Evolutionary conservation across 768 basidiomycete genomes (phyloP).

Genomic region (Pholiota conissans): DNA sequence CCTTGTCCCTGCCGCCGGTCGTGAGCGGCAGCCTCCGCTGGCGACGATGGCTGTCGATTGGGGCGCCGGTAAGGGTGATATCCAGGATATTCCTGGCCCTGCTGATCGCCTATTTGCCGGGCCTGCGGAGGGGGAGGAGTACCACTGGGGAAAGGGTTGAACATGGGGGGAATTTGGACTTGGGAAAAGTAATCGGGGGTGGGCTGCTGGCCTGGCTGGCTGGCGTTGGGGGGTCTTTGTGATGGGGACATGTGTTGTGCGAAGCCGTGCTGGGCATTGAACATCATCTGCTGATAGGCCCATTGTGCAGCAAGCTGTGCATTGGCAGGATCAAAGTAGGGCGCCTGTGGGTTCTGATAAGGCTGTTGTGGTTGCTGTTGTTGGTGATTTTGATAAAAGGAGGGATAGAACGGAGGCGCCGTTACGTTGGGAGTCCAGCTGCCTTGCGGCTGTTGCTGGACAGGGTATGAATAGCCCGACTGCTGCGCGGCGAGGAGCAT

Average conservation of each 20-base stretch:
- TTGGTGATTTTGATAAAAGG: slow-evolving; percentile 73
- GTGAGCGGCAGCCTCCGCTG: slow-evolving; percentile 33
- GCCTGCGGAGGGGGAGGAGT: slow-evolving; percentile 66
- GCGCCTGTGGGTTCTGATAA: slow-evolving; percentile 41
- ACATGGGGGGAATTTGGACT: slow-evolving; percentile 46
- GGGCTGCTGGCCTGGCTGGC: slow-evolving; percentile 22
- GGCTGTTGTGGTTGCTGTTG: slow-evolving; percentile 46
- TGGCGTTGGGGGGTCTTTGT: slow-evolving; percentile 36
- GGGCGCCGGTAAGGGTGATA: slow-evolving; percentile 86
- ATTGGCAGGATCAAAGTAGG: slow-evolving; percentile 75
- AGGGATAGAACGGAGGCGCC: slow-evolving; percentile 74
- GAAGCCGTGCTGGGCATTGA: slow-evolving; percentile 61
- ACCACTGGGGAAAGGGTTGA: slow-evolving; percentile 68
- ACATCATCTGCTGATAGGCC: slow-evolving; percentile 94
- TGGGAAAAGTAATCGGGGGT: slow-evolving; percentile 58
- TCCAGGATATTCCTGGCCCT: slow-evolving; percentile 48
- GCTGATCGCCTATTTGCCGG: slow-evolving; percentile 30
- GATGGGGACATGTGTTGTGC: slow-evolving; percentile 37
- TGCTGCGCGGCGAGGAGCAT: slow-evolving; percentile 24
- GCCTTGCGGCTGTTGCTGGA: slow-evolving; percentile 70
- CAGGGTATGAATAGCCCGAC: slow-evolving; percentile 61
- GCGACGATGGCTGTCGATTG: slow-evolving; percentile 46
- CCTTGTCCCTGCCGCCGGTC: slow-evolving; percentile 33
- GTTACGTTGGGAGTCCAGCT: slow-evolving; percentile 69
- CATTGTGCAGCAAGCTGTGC: slow-evolving; percentile 81